phyloP scores from a whole-genome alignment of 2,329 filamentous ascomycete species.

The Sclerotinia borealis region DNA sequence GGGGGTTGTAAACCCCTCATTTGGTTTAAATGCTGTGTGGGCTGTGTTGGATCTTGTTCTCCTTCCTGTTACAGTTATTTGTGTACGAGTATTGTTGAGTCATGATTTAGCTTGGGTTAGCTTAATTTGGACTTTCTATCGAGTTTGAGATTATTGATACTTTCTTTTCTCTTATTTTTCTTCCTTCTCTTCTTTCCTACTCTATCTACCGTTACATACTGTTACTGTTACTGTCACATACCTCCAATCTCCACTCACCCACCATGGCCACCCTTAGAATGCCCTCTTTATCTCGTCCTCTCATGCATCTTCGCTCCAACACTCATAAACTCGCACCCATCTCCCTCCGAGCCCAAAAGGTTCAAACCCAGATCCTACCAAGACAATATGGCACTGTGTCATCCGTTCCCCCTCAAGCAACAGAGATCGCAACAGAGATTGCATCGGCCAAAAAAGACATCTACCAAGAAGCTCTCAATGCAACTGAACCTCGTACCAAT shows the following conservation, averaged over 20 bases:
- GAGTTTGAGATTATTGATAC: background rate
- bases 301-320: background rate
- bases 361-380: background rate
- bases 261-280: background rate
- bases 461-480: slow-evolving; percentile 47
- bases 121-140: background rate
- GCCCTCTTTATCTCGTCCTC: background rate
- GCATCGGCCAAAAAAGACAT: background rate
- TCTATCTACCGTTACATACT: background rate
- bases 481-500: slow-evolving; percentile 57
- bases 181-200: background rate
- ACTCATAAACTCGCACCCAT: background rate
- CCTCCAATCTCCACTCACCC: background rate
- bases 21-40: background rate
- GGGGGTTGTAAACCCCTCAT: background rate
- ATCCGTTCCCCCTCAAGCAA: slow-evolving; percentile 3
- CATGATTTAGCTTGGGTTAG: background rate
- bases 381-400: slow-evolving; percentile 4
- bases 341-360: no score
- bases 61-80: slow-evolving; percentile 1
- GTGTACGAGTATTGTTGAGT: background rate
- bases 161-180: background rate
- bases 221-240: no score
- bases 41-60: background rate
- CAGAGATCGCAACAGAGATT: background rate